Percentiles rank a stretch among this genome's conserved stretches.
Conservation (phyloP, 23 red algal species). For the Agarophyton chilense region DNA sequence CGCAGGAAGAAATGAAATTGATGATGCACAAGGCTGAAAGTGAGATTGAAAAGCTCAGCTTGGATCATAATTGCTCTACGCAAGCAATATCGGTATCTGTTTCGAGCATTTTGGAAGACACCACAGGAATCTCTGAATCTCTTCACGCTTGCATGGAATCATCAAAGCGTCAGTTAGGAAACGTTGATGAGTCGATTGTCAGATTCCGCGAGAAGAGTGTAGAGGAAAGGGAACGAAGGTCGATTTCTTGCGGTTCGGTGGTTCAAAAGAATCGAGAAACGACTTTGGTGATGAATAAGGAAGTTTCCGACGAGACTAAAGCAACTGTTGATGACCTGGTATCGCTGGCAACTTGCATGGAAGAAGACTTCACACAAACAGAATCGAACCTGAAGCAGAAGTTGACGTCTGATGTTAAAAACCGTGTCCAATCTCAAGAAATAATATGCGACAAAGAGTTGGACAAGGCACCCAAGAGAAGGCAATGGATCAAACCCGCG, state of each 20-base stretch:
- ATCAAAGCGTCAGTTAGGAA: background rate
- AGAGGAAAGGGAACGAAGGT: background rate
- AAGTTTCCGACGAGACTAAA: background rate
- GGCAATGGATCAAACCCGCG: constrained; percentile 9
- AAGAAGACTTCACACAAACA: background rate
- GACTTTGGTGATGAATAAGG: background rate
- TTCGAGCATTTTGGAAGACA: background rate
- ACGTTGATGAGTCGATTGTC: background rate
- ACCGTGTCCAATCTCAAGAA: constrained; percentile 6
- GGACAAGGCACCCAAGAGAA: constrained; percentile 10
- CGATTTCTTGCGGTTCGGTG: background rate
- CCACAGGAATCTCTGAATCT: background rate
- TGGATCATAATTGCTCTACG: background rate
- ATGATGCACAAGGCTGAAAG: constrained; percentile 2
- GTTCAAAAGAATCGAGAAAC: constrained; percentile 1
- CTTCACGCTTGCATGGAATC: background rate
- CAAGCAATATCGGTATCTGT: constrained; percentile 4
- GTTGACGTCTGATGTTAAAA: background rate
- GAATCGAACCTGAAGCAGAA: background rate
- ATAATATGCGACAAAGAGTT: constrained; percentile 15
- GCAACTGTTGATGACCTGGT: background rate
- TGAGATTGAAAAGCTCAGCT: background rate
- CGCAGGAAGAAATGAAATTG: constrained; percentile 22
- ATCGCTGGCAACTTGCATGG: background rate
- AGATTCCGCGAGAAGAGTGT: background rate